A percentile compares a stretch with the other conserved stretches of the same genome.
These are phyloP conservation scores for Hysterangium stoloniferum DNA, from an alignment of 768 basidiomycete species.

Conservation along the genomic window DNA sequence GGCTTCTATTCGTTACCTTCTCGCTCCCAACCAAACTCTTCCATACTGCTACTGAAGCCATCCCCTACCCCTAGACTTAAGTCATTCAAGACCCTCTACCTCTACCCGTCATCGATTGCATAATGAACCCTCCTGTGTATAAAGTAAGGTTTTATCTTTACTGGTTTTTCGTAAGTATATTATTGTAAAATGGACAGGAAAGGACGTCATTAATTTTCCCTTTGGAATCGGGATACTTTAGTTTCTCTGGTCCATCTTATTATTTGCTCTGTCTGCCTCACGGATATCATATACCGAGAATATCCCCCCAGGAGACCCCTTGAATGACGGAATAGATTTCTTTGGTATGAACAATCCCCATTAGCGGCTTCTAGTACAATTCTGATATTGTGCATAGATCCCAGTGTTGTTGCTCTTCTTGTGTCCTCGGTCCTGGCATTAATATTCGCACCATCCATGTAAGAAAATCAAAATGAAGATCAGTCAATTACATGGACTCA, in stretches of 20 bases:
- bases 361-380: background rate
- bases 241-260: constrained; percentile 13
- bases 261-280: constrained; percentile 18
- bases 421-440: constrained; percentile 20
- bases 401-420: constrained; percentile 23
- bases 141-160: constrained; percentile 5
- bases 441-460: constrained; percentile 19
- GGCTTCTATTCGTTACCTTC: constrained; percentile 3
- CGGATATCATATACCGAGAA: constrained; percentile 23
- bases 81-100: background rate
- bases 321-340: constrained; percentile 23
- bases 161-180: constrained; percentile 8
- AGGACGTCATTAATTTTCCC: no score
- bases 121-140: constrained; percentile 5
- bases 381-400: constrained; percentile 17
- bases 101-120: background rate
- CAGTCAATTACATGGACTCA: background rate
- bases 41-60: no score
- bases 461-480: constrained; percentile 6
- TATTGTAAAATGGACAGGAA: no score
- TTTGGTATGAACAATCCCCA: constrained; percentile 11
- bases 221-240: no score
- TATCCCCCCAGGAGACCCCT: constrained; percentile 20
- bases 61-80: background rate
- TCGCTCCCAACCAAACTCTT: constrained; percentile 2